Conservation (phyloP, 1,284 basidiomycete species). For the Ustilago tritici region DNA sequence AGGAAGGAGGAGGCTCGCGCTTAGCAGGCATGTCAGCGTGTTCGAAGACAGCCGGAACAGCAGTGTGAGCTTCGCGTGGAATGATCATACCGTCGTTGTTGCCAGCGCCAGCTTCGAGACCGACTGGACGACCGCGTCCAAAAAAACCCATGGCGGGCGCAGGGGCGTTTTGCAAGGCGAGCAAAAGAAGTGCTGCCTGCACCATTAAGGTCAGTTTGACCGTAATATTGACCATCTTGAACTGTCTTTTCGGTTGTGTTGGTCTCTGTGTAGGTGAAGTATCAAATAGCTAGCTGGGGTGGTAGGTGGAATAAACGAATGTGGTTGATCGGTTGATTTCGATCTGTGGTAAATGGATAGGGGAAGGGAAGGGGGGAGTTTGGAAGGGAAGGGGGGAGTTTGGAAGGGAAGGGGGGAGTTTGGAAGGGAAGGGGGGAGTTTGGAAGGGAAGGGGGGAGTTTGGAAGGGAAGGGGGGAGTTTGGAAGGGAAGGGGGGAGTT, state of each 20-base stretch:
- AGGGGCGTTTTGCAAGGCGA: slow-evolving; percentile 27
- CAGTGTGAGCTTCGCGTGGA: slow-evolving; percentile 1
- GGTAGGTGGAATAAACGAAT: slow-evolving; percentile 15
- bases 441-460: not conserved
- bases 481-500: not conserved
- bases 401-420: not conserved
- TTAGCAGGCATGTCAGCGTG: slow-evolving; percentile 17
- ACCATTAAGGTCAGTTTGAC: slow-evolving; percentile 33
- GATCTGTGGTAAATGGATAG: not conserved
- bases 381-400: not conserved
- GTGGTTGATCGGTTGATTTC: slow-evolving; percentile 14
- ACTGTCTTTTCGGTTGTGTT: not conserved
- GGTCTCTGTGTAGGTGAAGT: not conserved
- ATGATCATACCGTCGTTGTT: slow-evolving; percentile 11
- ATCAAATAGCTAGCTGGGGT: not conserved
- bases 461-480: not conserved
- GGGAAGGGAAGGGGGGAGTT: not conserved
- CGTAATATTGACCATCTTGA: slow-evolving; percentile 30
- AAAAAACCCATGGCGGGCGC: slow-evolving; percentile 26
- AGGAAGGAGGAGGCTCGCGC: not conserved
- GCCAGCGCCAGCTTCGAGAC: not conserved
- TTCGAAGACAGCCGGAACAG: slow-evolving; percentile 18
- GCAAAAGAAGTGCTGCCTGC: slow-evolving; percentile 37
- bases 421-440: not conserved
- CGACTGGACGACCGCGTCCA: slow-evolving; percentile 13